Evolutionary conservation across 768 basidiomycete species (phyloP), one percentile per base, ranked within the genome.

Genomic region (Mycena rebaudengoi): DNA sequence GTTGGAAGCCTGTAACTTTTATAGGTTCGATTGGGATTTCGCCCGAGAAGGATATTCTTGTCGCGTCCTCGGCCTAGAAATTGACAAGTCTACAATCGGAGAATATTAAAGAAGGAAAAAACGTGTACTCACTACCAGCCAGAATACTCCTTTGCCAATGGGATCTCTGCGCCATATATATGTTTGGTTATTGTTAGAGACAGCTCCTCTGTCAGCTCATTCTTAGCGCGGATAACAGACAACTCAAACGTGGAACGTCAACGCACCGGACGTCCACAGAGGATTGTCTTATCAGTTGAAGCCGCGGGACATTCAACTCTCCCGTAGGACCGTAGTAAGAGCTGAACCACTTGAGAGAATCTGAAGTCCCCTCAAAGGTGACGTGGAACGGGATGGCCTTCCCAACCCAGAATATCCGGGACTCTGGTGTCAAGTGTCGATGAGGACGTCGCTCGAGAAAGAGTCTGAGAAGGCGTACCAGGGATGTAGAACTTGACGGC

Each of bases 311-410:
- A 54, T 72, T 78, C 7, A 52, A 53, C 54, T 75, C 52, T 30
- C 8, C 23, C 16, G 23, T 18, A 65, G n/a, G n/a, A 78, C 53
- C 63, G 74, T 43, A 10, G 79, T 79, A 44, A 88, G 71, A 70
- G 89, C 90, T 10, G 84, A 78, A 1, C 85, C 83, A 16, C n/a
- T n/a, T n/a, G n/a, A 92, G 76, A 10, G 89, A 85, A 29, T 80
- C 71, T 0, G 83, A 76, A 4, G 86, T 79, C 1, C 88, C 88
- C 35, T 83, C 79, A 40, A 91, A 81, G 5, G 80, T 80, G 23
- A 92, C 66, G 70, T 90, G 82, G 74, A 91, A 92, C 1, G 91
- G 91, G 26, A 92, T 90, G 16, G 83, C 73, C 65, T 87, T 79
- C 3, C 77, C 72, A 67, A 88, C 77, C 70, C 82, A 85, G 71